Evolutionary conservation across 2,329 filamentous ascomycete genomes (phyloP).

Genomic region (Paraphaeosphaeria minitans): DNA sequence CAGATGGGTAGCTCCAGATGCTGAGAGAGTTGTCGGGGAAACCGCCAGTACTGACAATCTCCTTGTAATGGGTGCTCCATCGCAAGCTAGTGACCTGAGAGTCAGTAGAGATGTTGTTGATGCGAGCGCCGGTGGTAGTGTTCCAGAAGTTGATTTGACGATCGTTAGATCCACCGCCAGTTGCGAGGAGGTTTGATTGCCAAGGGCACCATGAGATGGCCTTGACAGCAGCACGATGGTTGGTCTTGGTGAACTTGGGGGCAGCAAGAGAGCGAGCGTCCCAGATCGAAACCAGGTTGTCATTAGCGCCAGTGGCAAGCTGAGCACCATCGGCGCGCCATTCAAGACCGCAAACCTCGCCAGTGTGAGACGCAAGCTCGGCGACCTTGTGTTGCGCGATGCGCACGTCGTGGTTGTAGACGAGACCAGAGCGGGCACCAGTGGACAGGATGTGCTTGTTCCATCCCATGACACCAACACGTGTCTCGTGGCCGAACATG

Average conservation of each 20-base stretch:
- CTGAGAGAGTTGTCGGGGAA: slow-evolving; percentile 99
- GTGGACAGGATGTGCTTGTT: slow-evolving; percentile 98
- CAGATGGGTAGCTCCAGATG: slow-evolving; percentile 98
- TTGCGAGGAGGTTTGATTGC: slow-evolving; percentile 96
- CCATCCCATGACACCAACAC: slow-evolving; percentile 97
- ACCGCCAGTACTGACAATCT: slow-evolving; percentile 95
- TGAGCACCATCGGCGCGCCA: slow-evolving; percentile 97
- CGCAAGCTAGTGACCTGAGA: slow-evolving; percentile 95
- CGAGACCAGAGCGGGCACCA: slow-evolving; percentile 89
- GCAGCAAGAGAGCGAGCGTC: slow-evolving; percentile 91
- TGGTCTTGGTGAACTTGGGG: slow-evolving; percentile 99
- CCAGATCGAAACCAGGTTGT: slow-evolving; percentile 99
- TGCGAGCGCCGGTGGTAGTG: slow-evolving; percentile 92
- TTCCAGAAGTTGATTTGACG: slow-evolving; percentile 99
- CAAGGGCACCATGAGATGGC: slow-evolving; percentile 98
- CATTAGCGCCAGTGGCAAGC: slow-evolving; percentile 95
- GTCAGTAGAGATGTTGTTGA: slow-evolving; percentile 98
- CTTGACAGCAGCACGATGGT: slow-evolving; percentile 99
- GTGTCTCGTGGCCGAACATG: slow-evolving; percentile 97
- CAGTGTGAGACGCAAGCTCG: slow-evolving; percentile 95
- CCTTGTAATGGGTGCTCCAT: slow-evolving; percentile 96
- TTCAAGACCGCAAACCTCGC: slow-evolving; percentile 96
- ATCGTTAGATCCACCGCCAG: slow-evolving; percentile 94
- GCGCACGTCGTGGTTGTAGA: slow-evolving; percentile 98
- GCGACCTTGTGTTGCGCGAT: slow-evolving; percentile 97